phyloP scores from a whole-genome alignment of 2,329 filamentous ascomycete species.

The Neofusicoccum umdonicola region DNA sequence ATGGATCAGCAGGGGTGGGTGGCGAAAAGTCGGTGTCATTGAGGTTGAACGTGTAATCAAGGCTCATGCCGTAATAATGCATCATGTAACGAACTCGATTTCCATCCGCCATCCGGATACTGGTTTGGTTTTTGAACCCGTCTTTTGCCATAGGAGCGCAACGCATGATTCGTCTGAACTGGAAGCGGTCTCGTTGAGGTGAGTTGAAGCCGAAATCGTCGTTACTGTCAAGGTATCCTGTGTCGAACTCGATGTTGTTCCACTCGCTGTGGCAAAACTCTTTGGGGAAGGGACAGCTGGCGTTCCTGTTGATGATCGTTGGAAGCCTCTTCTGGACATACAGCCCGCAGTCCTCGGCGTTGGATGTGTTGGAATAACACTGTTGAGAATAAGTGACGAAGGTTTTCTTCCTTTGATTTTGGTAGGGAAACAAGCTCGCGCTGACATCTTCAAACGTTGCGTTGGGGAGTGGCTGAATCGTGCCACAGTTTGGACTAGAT shows the following conservation, averaged over 20 bases:
- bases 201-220: conserved; percentile 25
- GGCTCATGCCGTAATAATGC: no score
- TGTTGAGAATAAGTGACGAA: background rate
- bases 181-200: conserved; percentile 18
- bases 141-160: conserved; percentile 20
- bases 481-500: background rate
- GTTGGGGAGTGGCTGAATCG: conserved; percentile 20
- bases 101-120: no score
- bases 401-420: background rate
- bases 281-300: conserved; percentile 19
- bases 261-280: conserved; percentile 16
- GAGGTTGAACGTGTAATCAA: no score
- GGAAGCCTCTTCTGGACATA: conserved; percentile 14
- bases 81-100: no score
- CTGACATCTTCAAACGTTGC: background rate
- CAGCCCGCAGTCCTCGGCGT: background rate
- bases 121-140: background rate
- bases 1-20: no score
- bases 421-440: background rate
- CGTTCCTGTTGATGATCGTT: conserved; percentile 6
- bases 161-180: conserved; percentile 4
- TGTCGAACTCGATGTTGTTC: conserved; percentile 23
- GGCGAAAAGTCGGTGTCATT: no score
- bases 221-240: conserved; percentile 22
- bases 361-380: conserved; percentile 15